These are phyloP conservation scores for Rutstroemia sp. DNA, from an alignment of 2,329 filamentous ascomycete genomes.

Conservation along the genomic window DNA sequence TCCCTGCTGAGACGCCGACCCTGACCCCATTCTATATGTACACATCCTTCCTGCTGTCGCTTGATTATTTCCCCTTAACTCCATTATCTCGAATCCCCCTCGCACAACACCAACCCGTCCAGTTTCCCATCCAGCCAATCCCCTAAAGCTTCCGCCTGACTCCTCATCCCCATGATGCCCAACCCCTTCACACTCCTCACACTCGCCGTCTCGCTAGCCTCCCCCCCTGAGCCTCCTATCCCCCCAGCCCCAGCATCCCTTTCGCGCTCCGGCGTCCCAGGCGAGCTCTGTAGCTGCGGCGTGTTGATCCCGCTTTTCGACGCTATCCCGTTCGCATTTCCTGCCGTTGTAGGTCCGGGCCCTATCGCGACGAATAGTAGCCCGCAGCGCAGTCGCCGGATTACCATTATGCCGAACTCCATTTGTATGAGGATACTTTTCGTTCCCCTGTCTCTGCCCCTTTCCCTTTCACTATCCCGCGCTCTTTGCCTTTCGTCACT, in stretches of 20 bases:
- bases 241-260: neutral
- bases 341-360: slow-evolving; percentile 27
- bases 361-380: slow-evolving; percentile 57
- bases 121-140: slow-evolving; percentile 4
- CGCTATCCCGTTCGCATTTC: neutral
- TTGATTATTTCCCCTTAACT: neutral
- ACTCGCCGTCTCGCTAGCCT: slow-evolving; percentile 5
- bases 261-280: neutral
- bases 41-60: too few species aligned
- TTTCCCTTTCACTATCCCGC: neutral
- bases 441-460: slow-evolving; percentile 14
- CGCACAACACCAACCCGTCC: neutral
- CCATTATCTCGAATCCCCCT: neutral
- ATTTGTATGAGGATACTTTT: slow-evolving; percentile 41
- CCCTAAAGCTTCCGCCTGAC: slow-evolving; percentile 5
- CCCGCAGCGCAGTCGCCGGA: slow-evolving; percentile 49
- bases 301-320: neutral
- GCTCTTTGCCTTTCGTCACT: slow-evolving; percentile 1
- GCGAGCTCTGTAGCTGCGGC: neutral
- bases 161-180: slow-evolving; percentile 4
- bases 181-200: slow-evolving; percentile 1
- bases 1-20: too few species aligned
- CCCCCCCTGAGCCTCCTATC: neutral
- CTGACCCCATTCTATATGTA: too few species aligned
- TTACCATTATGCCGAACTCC: slow-evolving; percentile 46